A percentile compares a stretch with the other conserved stretches of the same genome.
These are phyloP conservation scores for Spiromastix sp. DNA, from an alignment of 2,329 filamentous ascomycete species.

Conservation along the genomic window DNA sequence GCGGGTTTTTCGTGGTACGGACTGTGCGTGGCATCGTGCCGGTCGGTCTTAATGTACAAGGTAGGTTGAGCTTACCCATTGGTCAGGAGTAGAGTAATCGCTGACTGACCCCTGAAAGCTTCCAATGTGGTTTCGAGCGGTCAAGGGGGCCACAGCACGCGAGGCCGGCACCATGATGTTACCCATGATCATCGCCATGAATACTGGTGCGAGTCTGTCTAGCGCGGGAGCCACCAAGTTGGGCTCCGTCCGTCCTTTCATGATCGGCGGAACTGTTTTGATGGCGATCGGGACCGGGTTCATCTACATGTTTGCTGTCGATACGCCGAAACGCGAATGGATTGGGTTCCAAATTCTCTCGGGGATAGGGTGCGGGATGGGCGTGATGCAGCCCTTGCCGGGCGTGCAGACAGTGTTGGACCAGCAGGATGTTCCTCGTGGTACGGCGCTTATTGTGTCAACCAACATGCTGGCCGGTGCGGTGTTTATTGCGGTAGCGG, in stretches of 20 bases:
- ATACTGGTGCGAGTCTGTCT: conserved; percentile 9
- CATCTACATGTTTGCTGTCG: conserved; percentile 9
- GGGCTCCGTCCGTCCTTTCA: conserved; percentile 9
- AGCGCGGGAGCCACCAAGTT: conserved; percentile 11
- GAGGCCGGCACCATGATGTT: conserved; percentile 14
- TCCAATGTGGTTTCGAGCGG: conserved; percentile 17
- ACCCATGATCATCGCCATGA: conserved; percentile 14
- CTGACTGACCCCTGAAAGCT: too few relatives aligned
- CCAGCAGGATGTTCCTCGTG: conserved; percentile 33
- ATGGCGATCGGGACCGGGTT: conserved; percentile 8
- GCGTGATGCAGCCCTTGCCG: conserved; percentile 37
- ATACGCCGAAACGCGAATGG: conserved; percentile 10
- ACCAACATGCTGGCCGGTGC: too few relatives aligned
- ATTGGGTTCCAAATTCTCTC: conserved; percentile 16
- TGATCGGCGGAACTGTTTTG: conserved; percentile 5
- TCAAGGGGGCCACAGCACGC: conserved; percentile 11
- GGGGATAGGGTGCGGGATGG: conserved; percentile 27
- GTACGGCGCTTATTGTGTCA: conserved; percentile 37
- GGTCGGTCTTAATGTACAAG: not conserved
- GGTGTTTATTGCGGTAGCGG: too few relatives aligned
- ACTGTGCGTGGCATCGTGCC: not conserved
- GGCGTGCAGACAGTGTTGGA: conserved; percentile 38
- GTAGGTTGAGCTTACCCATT: too few relatives aligned
- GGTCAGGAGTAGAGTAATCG: too few relatives aligned
- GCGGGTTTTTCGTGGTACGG: conserved; percentile 10